Evolutionary conservation across 2,329 filamentous ascomycete genomes (phyloP), one percentile per base, ranked within the genome.

Genomic region (Pyrenochaeta sp.): DNA sequence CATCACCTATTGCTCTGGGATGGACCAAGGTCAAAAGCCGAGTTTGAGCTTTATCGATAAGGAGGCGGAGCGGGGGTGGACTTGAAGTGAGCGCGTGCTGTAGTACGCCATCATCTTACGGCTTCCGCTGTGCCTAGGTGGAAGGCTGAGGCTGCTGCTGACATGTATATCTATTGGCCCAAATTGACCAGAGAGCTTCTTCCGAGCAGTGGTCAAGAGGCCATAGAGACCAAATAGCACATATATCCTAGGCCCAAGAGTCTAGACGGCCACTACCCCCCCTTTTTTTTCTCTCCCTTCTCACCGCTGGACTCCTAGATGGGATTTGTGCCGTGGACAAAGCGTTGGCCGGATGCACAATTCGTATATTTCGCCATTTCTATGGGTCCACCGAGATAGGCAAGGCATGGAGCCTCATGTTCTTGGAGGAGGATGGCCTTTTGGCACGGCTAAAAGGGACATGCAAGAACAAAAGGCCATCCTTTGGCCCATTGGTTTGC

Each of bases 21-120:
- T 15, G 36, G 23, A 27, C 23, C 23, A 45, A 12, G 45, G 35
- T 12, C 33, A 17, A 17, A 17, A 6, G 29, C 18, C 12, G 20
- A 7, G 7, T 37, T 44, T 48, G 41, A 53, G 45, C 49, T 37
- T 52, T 57, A 62, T 58, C 54, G 54, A 58, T 60, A 61, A 60
- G n/a, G 51, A 39, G 45, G 21, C 7, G 7, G 40, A 31, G 41
- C 45, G 49, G 49, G 37, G 33, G n/a, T n/a, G n/a, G n/a, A n/a
- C n/a, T n/a, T n/a, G n/a, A n/a, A n/a, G n/a, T n/a, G n/a, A n/a
- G n/a, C n/a, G n/a, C n/a, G n/a, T n/a, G n/a, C n/a, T 44, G 36
- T 7, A 54, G 50, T 44, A 23, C 58, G 51, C 61, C 52, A 56
- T 59, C 52, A 56, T 56, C 43, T 27, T 53, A 49, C 55, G 49